phyloP scores from a whole-genome alignment of 2,329 filamentous ascomycete genomes.

The Apiospora malaysiana region DNA sequence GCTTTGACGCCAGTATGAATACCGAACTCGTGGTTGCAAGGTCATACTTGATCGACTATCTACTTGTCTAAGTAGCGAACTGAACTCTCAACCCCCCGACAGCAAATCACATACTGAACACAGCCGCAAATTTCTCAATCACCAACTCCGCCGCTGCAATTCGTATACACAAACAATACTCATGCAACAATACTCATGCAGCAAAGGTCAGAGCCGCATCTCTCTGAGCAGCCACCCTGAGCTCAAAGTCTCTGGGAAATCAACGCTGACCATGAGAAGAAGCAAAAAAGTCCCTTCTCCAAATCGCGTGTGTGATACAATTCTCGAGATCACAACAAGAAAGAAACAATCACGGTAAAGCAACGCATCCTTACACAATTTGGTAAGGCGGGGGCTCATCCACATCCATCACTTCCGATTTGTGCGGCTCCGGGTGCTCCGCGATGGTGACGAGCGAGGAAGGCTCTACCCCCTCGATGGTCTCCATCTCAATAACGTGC shows the following conservation, averaged over 20 bases:
- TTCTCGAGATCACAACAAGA: background rate
- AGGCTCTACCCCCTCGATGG: conserved; percentile 37
- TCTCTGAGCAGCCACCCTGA: background rate
- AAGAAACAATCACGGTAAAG: background rate
- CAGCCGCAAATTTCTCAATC: background rate
- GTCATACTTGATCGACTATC: background rate
- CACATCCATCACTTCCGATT: background rate
- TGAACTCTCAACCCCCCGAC: background rate
- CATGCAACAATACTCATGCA: conserved; percentile 7
- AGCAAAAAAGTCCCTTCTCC: too few species aligned
- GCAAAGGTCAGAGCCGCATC: background rate
- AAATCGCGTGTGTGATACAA: background rate
- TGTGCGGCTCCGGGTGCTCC: background rate
- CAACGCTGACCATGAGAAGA: background rate
- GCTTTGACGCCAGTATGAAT: background rate
- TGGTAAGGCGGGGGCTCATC: conserved; percentile 14
- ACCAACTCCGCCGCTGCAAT: background rate
- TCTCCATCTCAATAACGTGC: conserved; percentile 33
- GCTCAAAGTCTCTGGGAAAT: background rate
- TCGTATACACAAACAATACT: conserved; percentile 1
- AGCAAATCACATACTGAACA: background rate
- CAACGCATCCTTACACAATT: background rate
- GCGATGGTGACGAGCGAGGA: background rate
- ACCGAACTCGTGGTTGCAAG: background rate
- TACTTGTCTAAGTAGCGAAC: conserved; percentile 9